Evolutionary conservation across 2,329 filamentous ascomycete genomes (phyloP), one percentile per base, ranked within the genome.

Genomic region (Lecanicillium sp.): DNA sequence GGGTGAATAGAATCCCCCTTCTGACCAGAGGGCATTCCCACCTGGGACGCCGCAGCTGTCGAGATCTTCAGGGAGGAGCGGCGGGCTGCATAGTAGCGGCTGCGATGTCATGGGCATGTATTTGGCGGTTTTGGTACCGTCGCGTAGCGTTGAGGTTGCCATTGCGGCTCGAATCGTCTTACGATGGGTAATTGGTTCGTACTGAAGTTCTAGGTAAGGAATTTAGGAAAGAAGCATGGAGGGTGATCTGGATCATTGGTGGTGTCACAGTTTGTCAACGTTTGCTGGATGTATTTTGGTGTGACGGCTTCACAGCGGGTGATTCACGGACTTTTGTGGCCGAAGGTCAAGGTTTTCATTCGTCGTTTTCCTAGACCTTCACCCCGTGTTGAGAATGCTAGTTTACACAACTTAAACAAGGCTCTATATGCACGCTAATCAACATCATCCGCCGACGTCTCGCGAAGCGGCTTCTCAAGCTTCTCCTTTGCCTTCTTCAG

Each of bases 391-490:
- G n/a, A n/a, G n/a, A n/a, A n/a, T n/a, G n/a, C n/a, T n/a, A n/a
- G n/a, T n/a, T n/a, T n/a, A n/a, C n/a, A n/a, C n/a, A n/a, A n/a
- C n/a, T n/a, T n/a, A n/a, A n/a, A n/a, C n/a, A n/a, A n/a, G n/a
- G n/a, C n/a, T 25, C 22, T 25, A 25, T 25, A 25, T 25, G 22
- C 22, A 25, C 22, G 29, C 44, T 43, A 72, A 42, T 72, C 69
- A 3, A 71, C 60, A 45, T 70, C 67, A 40, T 68, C 64, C 1
- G 55, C 52, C 39, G 49, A 60, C 4, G 59, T 62, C 30, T 57
- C 50, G 5, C 51, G 39, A 36, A 45, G 39, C 15, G 40, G 55
- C 22, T 46, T 54, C 31, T 45, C 56, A 25, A 68, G 45, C 29
- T 61, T 55, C 40, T 58, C 59, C 28, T 53, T 56, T 2, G 64